Base-by-base conservation (phyloP, 768 basidiomycete genomes). In the Tylopilus plumbeoviolaceoides region DNA sequence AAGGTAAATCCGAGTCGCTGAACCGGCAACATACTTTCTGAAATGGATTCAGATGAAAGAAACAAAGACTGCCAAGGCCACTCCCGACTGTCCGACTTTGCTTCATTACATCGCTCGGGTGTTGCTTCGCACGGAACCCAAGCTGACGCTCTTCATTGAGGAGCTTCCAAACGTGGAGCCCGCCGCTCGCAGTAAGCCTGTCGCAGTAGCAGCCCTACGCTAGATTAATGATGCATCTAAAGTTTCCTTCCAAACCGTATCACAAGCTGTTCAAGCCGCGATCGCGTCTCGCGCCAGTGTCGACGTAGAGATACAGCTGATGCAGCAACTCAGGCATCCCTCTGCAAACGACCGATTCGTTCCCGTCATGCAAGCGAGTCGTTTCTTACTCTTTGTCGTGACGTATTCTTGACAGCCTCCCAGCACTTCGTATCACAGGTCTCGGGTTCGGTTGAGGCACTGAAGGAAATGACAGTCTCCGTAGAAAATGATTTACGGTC, bases 81-180 rank as follows among this genome's bases (percentile, higher is more conserved):
- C 80, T 0, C 45, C 80, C 0, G 82, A 82, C 7, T 95, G 91
- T 58, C 91, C 93, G 0, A 95, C 92, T 0, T 73, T 98, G n/a
- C 75, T 97, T 12, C 94, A 95, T 66, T 95, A 92, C 64, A 67
- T 95, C n/a, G 91, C 89, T 12, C 78, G 80, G 44, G 78, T 89
- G 7, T 74, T 95, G 15, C 61, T 89, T 51, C 79, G 84, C 28
- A 78, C 77, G 7, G 84, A 94, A 62, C 79, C 87, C 0, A 72
- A 76, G 0, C 65, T 91, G 12, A 71, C 87, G 5, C 75, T 76
- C 17, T 95, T 94, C 67, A 78, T 89, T 5, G 85, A 91, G 23
- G 93, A 95, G 12, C 70, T 91, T 60, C 85, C 90, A 1, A 84
- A 82, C 63, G 59, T 97, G 3, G 91, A 94, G 65, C 81, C 89